A percentile compares a stretch with the other conserved stretches of the same genome.
These are phyloP conservation scores for Ophiostoma ips DNA, from an alignment of 2,329 filamentous ascomycete species.

Conservation along the genomic window DNA sequence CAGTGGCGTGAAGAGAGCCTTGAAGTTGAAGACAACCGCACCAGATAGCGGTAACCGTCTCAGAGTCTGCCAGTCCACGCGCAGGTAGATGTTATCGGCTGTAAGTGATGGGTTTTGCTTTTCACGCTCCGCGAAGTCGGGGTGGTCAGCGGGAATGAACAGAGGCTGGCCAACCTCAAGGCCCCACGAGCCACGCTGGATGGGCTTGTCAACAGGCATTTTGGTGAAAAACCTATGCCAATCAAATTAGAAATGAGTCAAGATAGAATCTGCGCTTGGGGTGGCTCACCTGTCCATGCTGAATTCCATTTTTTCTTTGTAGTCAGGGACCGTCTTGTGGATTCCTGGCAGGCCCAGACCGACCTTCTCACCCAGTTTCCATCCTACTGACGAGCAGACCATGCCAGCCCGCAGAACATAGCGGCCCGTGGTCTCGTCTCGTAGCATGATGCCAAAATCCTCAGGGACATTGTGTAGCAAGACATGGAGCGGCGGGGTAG, in stretches of 20 bases:
- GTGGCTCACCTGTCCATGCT: slow-evolving; percentile 55
- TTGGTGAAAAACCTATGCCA: slow-evolving; percentile 45
- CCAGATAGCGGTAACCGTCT: slow-evolving; percentile 64
- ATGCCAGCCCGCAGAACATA: slow-evolving; percentile 65
- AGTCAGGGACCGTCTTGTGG: slow-evolving; percentile 63
- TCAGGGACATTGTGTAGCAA: slow-evolving; percentile 69
- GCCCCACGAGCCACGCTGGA: slow-evolving; percentile 76
- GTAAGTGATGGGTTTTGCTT: slow-evolving; percentile 24
- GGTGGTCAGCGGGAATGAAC: slow-evolving; percentile 42
- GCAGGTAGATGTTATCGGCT: slow-evolving; percentile 45
- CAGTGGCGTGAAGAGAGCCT: slow-evolving; percentile 67
- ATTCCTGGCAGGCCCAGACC: slow-evolving; percentile 57
- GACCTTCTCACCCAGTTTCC: slow-evolving; percentile 64
- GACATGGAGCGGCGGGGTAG: slow-evolving; percentile 46
- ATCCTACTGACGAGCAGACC: slow-evolving; percentile 68
- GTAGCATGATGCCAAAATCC: slow-evolving; percentile 66
- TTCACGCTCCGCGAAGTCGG: slow-evolving; percentile 28
- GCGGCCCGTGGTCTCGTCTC: slow-evolving; percentile 54
- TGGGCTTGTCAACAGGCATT: slow-evolving; percentile 55
- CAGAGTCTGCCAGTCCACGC: slow-evolving; percentile 82
- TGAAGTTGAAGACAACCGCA: slow-evolving; percentile 76
- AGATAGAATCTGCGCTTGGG: no score
- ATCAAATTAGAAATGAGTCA: neutral
- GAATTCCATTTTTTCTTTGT: slow-evolving; percentile 75
- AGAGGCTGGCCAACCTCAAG: slow-evolving; percentile 63